Percentiles rank a stretch among this genome's conserved stretches.
Evolutionary conservation across 768 basidiomycete genomes (phyloP).

Genomic region (Boletus huronensis): DNA sequence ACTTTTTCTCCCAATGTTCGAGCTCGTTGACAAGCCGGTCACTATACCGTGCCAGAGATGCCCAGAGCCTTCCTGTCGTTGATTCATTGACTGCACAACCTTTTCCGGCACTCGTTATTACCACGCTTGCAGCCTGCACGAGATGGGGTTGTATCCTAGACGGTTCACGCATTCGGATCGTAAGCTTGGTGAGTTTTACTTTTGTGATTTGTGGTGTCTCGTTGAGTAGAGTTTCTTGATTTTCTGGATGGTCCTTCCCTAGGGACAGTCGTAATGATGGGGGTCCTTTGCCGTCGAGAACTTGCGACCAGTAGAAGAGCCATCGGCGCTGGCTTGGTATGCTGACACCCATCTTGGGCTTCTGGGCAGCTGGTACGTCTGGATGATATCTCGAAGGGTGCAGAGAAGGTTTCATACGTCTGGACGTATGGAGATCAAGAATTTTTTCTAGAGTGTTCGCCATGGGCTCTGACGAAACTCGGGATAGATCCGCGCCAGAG

Average conservation of each 20-base stretch:
- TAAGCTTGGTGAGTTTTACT: slow-evolving; percentile 55
- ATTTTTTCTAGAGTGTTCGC: slow-evolving; percentile 48
- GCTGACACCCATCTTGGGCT: slow-evolving; percentile 59
- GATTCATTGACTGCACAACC: slow-evolving; percentile 28
- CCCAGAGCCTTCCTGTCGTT: slow-evolving; percentile 53
- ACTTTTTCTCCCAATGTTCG: slow-evolving; percentile 57
- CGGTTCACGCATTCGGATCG: slow-evolving; percentile 56
- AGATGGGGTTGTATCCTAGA: slow-evolving; percentile 49
- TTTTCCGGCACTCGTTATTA: slow-evolving; percentile 46
- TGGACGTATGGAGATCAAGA: slow-evolving; percentile 64
- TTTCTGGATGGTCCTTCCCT: background rate
- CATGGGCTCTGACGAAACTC: slow-evolving; percentile 15
- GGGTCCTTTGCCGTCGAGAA: slow-evolving; percentile 57
- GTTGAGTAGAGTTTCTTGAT: slow-evolving; percentile 11
- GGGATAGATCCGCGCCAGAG: slow-evolving; percentile 6
- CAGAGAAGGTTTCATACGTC: slow-evolving; percentile 53
- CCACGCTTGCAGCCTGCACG: slow-evolving; percentile 52
- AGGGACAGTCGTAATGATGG: slow-evolving; percentile 42
- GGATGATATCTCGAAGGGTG: background rate
- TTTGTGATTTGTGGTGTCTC: slow-evolving; percentile 31
- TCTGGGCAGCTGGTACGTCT: slow-evolving; percentile 23
- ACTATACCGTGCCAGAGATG: slow-evolving; percentile 76
- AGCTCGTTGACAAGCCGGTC: slow-evolving; percentile 63
- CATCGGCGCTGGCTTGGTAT: slow-evolving; percentile 81
- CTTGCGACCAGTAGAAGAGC: slow-evolving; percentile 72